Conservation (phyloP, 2,329 filamentous ascomycete genomes). For the Clarireedia sp. region DNA sequence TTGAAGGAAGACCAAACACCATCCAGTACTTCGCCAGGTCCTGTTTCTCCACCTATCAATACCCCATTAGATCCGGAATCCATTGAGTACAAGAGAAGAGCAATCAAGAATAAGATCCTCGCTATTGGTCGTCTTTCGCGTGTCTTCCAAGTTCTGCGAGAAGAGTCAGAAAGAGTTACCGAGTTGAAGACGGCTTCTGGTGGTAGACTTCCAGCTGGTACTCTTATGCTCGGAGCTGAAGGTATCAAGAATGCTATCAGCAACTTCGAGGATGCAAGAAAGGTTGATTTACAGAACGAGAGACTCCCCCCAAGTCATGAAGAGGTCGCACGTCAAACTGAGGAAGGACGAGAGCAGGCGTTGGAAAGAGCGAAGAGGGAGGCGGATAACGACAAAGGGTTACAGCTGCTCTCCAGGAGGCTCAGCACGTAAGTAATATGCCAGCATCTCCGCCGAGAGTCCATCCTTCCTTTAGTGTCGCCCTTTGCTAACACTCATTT, state of each 20-base stretch:
- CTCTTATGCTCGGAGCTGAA: constrained; percentile 94
- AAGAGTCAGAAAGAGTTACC: constrained; percentile 93
- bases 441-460: background rate
- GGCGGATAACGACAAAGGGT: constrained; percentile 82
- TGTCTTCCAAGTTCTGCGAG: constrained; percentile 95
- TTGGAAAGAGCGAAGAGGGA: constrained; percentile 79
- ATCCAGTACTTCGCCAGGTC: constrained; percentile 51
- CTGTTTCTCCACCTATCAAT: constrained; percentile 63
- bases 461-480: background rate
- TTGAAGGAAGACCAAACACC: constrained; percentile 81
- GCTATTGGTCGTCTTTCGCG: constrained; percentile 93
- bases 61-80: constrained; percentile 64
- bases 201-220: constrained; percentile 85
- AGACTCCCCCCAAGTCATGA: constrained; percentile 85
- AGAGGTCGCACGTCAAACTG: constrained; percentile 76
- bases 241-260: constrained; percentile 98
- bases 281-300: constrained; percentile 96
- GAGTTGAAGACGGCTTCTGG: constrained; percentile 96
- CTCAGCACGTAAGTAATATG: constrained; percentile 79
- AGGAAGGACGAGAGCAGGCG: constrained; percentile 73
- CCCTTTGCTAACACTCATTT: constrained; percentile 1
- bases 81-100: constrained; percentile 86
- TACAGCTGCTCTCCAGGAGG: constrained; percentile 80
- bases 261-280: constrained; percentile 92
- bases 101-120: constrained; percentile 99